Base-by-base conservation (phyloP, 306 rosid genomes). In the Mimosa pudica region DNA sequence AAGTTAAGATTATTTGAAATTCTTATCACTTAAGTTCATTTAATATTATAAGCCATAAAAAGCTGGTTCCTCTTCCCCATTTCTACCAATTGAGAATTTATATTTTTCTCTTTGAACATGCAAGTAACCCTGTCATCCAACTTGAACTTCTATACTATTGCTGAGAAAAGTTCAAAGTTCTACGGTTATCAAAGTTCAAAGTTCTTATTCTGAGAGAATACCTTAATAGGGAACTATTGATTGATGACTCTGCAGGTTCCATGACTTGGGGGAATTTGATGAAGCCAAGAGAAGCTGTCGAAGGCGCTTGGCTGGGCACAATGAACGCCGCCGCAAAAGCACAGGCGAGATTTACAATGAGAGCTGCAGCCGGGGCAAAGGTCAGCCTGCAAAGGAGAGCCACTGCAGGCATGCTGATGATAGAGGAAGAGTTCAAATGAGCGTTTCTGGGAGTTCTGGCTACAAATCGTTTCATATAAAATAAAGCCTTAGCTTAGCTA, bases 271-370 rank as follows among this genome's bases (percentile, higher is more conserved):
- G 0, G 98, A 94, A 84, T 94, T 94, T 75, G 98, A 94, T 75
- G 98, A 94, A 58, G 83, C 97, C 4, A 94, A 94, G 82, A 83
- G 98, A 78, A 94, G 98, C 79, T 94, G 98, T 75, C 92, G 98
- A 3, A 71, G 93, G 54, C 92, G 98, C 69, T 77, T 94, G 78
- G 97, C 97, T 0, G 97, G 97, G 62, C 98, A 94, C 84, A 94
- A 94, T 1, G 98, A 92, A 77, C 81, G 97, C 55, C 96, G 98
- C 57, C 87, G 98, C 76, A 94, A 89, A 82, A 86, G 75, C 82
- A 63, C 91, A 6, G 86, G 74, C 0, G 98, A 91, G 67, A 70
- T 79, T 47, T 55, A 44, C 42, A 91, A 85, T 67, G 98, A 92
- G 68, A 77, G 89, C 41, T 47, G 86, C 81, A 77, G 86, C 84